Evolutionary conservation across 163 green algal genomes (phyloP).

Genomic region (Scenedesmus sp.): DNA sequence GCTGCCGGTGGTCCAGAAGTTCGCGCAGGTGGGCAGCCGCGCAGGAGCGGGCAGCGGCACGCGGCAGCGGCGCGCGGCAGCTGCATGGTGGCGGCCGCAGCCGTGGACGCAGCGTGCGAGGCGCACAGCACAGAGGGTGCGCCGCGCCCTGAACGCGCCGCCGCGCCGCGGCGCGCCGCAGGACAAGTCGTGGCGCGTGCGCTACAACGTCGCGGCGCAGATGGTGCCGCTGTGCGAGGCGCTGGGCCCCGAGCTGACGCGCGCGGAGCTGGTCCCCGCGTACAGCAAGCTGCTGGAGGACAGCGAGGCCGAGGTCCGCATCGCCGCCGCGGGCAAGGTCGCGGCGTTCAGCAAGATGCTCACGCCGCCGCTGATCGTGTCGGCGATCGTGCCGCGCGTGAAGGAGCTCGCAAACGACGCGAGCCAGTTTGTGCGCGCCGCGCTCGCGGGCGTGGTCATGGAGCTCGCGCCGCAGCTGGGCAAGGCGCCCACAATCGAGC

Average conservation of each 20-base stretch:
- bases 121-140: not conserved
- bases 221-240: constrained; percentile 84
- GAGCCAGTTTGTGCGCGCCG: constrained; percentile 93
- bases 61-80: not conserved
- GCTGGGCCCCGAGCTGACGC: constrained; percentile 83
- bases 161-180: constrained; percentile 45
- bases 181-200: constrained; percentile 99
- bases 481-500: constrained; percentile 88
- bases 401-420: constrained; percentile 91
- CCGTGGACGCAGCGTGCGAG: not conserved
- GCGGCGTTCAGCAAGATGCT: constrained; percentile 85
- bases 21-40: constrained; percentile 69
- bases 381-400: constrained; percentile 79
- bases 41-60: not conserved
- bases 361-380: constrained; percentile 43
- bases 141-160: too few relatives aligned
- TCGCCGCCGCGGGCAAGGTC: constrained; percentile 91
- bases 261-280: constrained; percentile 82
- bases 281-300: constrained; percentile 94
- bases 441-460: constrained; percentile 95
- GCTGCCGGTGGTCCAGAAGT: constrained; percentile 91
- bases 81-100: not conserved
- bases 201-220: constrained; percentile 94
- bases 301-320: constrained; percentile 95
- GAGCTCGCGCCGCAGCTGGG: constrained; percentile 92